phyloP scores from a whole-genome alignment of 139 green algal species.

The Pycnococcus provasolii region DNA sequence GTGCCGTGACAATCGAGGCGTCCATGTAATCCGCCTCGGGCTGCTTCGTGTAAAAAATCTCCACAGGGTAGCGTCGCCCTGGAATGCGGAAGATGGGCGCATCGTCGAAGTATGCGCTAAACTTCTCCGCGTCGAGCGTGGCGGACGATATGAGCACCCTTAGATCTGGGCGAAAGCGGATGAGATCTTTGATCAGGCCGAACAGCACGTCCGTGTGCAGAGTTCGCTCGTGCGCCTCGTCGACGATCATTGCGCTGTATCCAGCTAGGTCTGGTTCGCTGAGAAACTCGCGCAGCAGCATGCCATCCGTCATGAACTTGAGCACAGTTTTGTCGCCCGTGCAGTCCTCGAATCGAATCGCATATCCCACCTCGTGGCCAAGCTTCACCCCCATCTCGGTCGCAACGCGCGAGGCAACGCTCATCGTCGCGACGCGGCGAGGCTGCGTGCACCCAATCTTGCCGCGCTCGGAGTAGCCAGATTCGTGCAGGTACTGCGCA shows the following conservation, averaged over 20 bases:
- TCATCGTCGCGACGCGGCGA: slow-evolving; percentile 89
- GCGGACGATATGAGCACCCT: slow-evolving; percentile 95
- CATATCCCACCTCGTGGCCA: slow-evolving; percentile 84
- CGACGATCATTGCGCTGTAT: slow-evolving; percentile 93
- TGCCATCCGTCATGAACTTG: slow-evolving; percentile 99
- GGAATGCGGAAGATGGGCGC: slow-evolving; percentile 88
- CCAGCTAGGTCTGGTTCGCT: slow-evolving; percentile 81
- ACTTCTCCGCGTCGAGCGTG: slow-evolving; percentile 64
- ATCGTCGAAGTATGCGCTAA: slow-evolving; percentile 43
- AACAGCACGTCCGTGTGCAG: slow-evolving; percentile 95
- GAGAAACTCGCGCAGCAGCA: slow-evolving; percentile 96
- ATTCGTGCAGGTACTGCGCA: slow-evolving; percentile 94
- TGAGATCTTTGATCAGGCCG: slow-evolving; percentile 81
- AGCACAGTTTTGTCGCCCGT: slow-evolving; percentile 86
- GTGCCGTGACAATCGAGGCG: slow-evolving; percentile 58
- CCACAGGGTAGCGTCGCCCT: slow-evolving; percentile 81
- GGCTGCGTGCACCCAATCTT: slow-evolving; percentile 88
- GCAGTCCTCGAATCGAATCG: slow-evolving; percentile 98
- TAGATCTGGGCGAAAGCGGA: slow-evolving; percentile 74
- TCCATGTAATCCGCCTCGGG: slow-evolving; percentile 86
- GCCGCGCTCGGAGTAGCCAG: slow-evolving; percentile 75
- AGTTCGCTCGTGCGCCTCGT: slow-evolving; percentile 93
- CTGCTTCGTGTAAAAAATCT: slow-evolving; percentile 92
- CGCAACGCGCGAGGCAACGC: slow-evolving; percentile 80
- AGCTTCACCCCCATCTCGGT: slow-evolving; percentile 87